Base-by-base conservation (phyloP, 2,329 filamentous ascomycete species). In the Scortechinia acanthostroma region DNA sequence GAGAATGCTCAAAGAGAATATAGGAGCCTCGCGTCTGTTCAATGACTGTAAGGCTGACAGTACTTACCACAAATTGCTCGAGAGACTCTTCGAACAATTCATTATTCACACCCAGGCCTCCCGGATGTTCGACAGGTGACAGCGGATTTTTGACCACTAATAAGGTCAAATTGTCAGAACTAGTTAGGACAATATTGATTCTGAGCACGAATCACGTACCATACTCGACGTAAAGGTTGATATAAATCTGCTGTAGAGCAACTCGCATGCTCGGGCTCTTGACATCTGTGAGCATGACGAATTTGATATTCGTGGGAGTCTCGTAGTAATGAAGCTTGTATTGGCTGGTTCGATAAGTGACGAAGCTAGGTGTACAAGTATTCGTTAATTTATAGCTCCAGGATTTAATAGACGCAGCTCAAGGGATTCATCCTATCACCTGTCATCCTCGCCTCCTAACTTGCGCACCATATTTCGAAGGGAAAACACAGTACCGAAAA, bases 291-390 rank as follows among this genome's bases (percentile, higher is more conserved):
- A 97, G 74, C 83, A 98, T 88, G 59, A 96, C 90, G 60, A 97
- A 94, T 60, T 95, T 94, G 65, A 95, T 83, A 62, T 88, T 94
- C 44, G 90, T 93, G 1, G 91, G 90, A 13, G 93, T 97, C 73
- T 98, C 93, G 74, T 96, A 98, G 72, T 95, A 98, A 69, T 98
- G 93, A 55, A 98, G 78, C 69, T 96, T 96, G 75, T 98, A 98
- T 66, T 95, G 86, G 53, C 77, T 87, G 45, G 93, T 98, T 55
- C 89, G 86, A 68, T 88, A 98, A 54, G 85, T 89, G 55, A 98
- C 86, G 65, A 98, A 98, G 60, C 87, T 89, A 17, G 6, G n/a
- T n/a, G n/a, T n/a, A n/a, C n/a, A n/a, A n/a, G n/a, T n/a, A n/a
- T n/a, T n/a, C n/a, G n/a, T n/a, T n/a, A n/a, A n/a, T n/a, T n/a